Conservation (phyloP, 1,139 yeast species). For the Yamadazyma pseudoaaseri region DNA sequence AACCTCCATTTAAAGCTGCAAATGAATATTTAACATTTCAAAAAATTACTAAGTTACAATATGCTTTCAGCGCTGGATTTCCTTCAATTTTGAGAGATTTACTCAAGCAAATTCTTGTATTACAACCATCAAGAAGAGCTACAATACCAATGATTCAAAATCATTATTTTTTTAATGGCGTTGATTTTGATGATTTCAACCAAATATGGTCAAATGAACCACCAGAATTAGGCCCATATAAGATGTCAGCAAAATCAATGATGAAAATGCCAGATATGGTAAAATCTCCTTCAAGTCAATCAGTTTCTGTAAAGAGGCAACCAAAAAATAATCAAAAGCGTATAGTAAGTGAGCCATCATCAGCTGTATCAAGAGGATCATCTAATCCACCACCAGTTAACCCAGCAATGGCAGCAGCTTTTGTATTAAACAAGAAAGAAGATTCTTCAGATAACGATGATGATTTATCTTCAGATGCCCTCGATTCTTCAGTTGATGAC, state of each 20-base stretch:
- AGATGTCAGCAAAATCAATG: conserved; percentile 57
- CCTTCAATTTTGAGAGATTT: conserved; percentile 48
- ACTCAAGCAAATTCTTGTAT: conserved; percentile 43
- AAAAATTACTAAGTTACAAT: conserved; percentile 52
- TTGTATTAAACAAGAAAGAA: conserved; percentile 34
- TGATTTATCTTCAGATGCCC: conserved; percentile 11
- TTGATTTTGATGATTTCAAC: conserved; percentile 64
- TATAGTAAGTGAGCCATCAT: conserved; percentile 18
- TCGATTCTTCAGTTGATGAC: conserved; percentile 13
- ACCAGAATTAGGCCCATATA: conserved; percentile 74
- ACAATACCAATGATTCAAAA: conserved; percentile 36
- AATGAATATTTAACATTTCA: conserved; percentile 71
- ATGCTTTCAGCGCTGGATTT: conserved; percentile 58
- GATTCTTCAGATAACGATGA: conserved; percentile 15
- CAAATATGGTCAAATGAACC: conserved; percentile 69
- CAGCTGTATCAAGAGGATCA: not conserved
- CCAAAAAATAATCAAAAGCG: conserved; percentile 12
- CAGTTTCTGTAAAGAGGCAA: conserved; percentile 8
- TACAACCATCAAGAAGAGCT: conserved; percentile 44
- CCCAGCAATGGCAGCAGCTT: conserved; percentile 48
- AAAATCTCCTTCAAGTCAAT: conserved; percentile 22
- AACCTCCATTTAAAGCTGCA: conserved; percentile 77
- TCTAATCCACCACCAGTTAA: conserved; percentile 18
- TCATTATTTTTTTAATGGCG: conserved; percentile 69
- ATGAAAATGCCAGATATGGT: conserved; percentile 49